A percentile compares a stretch with the other conserved stretches of the same genome.
phyloP scores from a whole-genome alignment of 2,329 filamentous ascomycete species.

The Aspergillus intermedius region DNA sequence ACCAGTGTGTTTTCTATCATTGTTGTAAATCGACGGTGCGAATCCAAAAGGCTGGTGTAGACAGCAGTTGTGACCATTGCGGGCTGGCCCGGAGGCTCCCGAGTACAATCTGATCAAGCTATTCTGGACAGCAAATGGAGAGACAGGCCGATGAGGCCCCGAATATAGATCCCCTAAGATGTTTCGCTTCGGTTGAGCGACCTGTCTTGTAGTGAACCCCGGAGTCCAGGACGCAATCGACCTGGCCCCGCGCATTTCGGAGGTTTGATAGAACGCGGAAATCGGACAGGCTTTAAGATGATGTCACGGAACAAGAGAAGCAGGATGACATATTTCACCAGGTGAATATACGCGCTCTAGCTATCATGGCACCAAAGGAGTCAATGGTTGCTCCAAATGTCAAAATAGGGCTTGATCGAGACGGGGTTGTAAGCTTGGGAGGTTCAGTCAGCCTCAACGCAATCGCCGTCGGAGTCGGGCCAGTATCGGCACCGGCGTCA shows the following conservation, averaged over 20 bases:
- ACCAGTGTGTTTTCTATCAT: constrained; percentile 7
- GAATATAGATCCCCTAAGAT: constrained; percentile 15
- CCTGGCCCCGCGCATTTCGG: constrained; percentile 38
- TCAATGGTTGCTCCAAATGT: constrained; percentile 1
- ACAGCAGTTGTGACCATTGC: constrained; percentile 11
- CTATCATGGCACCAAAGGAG: constrained; percentile 13
- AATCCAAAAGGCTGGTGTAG: constrained; percentile 11
- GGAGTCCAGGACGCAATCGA: constrained; percentile 31
- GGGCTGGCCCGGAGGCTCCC: constrained; percentile 15
- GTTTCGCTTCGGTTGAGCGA: constrained; percentile 13
- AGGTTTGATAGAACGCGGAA: constrained; percentile 15
- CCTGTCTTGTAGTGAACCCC: constrained; percentile 22
- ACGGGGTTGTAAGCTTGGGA: constrained; percentile 5
- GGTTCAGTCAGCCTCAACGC: constrained; percentile 4
- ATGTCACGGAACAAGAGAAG: constrained; percentile 16
- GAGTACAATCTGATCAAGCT: constrained; percentile 18
- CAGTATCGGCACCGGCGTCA: constrained; percentile 10
- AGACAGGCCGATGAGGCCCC: constrained; percentile 2
- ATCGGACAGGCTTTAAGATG: constrained; percentile 17
- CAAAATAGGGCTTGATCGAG: background rate
- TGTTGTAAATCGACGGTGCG: constrained; percentile 10
- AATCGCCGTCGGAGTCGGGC: constrained; percentile 10
- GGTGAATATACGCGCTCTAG: constrained; percentile 4
- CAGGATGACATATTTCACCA: constrained; percentile 28
- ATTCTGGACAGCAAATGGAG: constrained; percentile 5